Percentiles rank a stretch among this genome's conserved stretches.
phyloP scores from a whole-genome alignment of 176 grass and related monocot species.

The Ensete ventricosum region DNA sequence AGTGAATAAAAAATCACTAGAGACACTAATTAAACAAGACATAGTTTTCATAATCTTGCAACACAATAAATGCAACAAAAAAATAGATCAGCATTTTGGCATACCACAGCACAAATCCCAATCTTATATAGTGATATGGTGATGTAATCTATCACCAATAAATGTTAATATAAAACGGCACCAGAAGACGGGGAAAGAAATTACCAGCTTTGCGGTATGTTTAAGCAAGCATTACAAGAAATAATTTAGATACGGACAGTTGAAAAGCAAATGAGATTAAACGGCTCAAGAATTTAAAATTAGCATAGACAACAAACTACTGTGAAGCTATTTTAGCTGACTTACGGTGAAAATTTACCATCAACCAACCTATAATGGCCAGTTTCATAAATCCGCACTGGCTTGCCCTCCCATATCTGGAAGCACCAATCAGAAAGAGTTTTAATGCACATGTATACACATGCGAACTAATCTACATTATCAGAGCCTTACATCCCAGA shows the following conservation, averaged over 20 bases:
- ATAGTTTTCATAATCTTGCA: too few species aligned
- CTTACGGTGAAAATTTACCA: constrained; percentile 99
- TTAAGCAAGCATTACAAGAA: neutral
- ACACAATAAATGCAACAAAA: too few species aligned
- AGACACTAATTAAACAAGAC: too few species aligned
- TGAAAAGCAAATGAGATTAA: too few species aligned
- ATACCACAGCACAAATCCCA: too few species aligned
- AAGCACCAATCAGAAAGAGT: constrained; percentile 15
- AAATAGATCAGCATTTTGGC: too few species aligned
- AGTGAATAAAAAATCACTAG: too few species aligned
- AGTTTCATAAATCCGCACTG: constrained; percentile 90
- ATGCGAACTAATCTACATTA: constrained; percentile 15
- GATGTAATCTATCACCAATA: neutral
- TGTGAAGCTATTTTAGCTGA: constrained; percentile 22
- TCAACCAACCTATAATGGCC: constrained; percentile 92
- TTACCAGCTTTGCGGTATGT: neutral
- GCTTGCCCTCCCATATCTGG: constrained; percentile 99
- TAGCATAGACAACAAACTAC: neutral
- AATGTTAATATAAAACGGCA: neutral
- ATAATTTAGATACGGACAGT: neutral
- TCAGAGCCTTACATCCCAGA: constrained; percentile 91
- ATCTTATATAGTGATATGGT: too few species aligned
- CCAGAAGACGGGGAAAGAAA: too few species aligned
- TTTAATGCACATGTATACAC: constrained; percentile 14
- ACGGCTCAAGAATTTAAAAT: too few species aligned